phyloP scores from a whole-genome alignment of 140 eudicot genomes.

The Stevia rebaudiana region DNA sequence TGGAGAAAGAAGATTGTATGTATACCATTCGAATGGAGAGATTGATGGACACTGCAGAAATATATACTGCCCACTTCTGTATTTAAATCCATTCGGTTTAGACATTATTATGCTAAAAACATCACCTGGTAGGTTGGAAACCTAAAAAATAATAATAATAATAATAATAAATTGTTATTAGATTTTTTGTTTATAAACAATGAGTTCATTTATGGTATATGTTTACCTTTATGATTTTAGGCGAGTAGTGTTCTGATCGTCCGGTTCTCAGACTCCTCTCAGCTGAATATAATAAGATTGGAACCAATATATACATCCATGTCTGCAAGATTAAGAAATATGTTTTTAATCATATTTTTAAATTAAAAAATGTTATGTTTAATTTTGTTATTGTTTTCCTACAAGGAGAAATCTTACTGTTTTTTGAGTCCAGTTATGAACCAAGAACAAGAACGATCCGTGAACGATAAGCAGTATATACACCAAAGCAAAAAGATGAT shows the following conservation, averaged over 20 bases:
- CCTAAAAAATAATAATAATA: slow-evolving; percentile 28
- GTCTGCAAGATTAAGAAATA: slow-evolving; percentile 44
- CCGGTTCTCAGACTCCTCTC: slow-evolving; percentile 77
- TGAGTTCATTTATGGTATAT: not conserved
- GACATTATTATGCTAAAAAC: slow-evolving; percentile 78
- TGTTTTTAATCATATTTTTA: slow-evolving; percentile 15
- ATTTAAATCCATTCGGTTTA: slow-evolving; percentile 85
- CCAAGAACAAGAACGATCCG: slow-evolving; percentile 77
- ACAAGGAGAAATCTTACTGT: slow-evolving; percentile 49
- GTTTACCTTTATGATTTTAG: slow-evolving; percentile 74
- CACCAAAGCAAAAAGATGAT: slow-evolving; percentile 80
- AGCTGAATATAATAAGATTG: slow-evolving; percentile 60
- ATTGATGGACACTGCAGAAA: slow-evolving; percentile 84
- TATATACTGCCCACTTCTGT: slow-evolving; percentile 90
- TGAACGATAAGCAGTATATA: slow-evolving; percentile 71
- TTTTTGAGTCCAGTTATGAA: slow-evolving; percentile 69
- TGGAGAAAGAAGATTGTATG: no score
- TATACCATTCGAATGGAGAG: slow-evolving; percentile 97
- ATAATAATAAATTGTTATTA: slow-evolving; percentile 8
- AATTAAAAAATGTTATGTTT: not conserved
- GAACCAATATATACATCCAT: slow-evolving; percentile 90
- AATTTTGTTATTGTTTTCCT: not conserved
- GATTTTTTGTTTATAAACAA: not conserved
- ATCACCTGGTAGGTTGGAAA: slow-evolving; percentile 75
- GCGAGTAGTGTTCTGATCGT: slow-evolving; percentile 67